phyloP scores from a whole-genome alignment of 2,329 filamentous ascomycete species.

The Xylaria sp. region DNA sequence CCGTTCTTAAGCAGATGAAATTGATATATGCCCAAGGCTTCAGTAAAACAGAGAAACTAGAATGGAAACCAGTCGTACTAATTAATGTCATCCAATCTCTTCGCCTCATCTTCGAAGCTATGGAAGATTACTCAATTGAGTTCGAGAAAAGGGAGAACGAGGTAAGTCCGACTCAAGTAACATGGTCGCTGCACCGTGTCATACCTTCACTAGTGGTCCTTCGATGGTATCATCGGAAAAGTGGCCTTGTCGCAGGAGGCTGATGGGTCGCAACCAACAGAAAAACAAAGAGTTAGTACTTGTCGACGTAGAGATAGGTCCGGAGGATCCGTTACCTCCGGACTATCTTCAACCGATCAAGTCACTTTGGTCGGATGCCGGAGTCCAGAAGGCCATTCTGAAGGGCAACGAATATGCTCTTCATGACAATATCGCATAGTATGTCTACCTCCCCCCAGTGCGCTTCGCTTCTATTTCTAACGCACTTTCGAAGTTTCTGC shows the following conservation, averaged over 20 bases:
- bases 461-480: conserved; percentile 27
- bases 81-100: conserved; percentile 94
- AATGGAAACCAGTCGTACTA: conserved; percentile 96
- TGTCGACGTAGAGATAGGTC: conserved; percentile 82
- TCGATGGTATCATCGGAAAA: neutral
- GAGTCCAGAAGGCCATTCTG: conserved; percentile 86
- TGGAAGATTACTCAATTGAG: conserved; percentile 83
- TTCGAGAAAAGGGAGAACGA: conserved; percentile 84
- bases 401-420: conserved; percentile 97
- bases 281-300: conserved; percentile 81
- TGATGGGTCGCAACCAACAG: conserved; percentile 57
- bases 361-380: conserved; percentile 82
- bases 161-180: conserved; percentile 61
- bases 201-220: neutral
- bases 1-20: conserved; percentile 98
- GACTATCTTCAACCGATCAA: conserved; percentile 86
- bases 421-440: conserved; percentile 96
- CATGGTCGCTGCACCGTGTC: neutral
- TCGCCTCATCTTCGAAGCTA: conserved; percentile 88
- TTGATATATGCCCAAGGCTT: conserved; percentile 96
- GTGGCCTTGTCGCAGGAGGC: conserved; percentile 25
- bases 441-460: conserved; percentile 64
- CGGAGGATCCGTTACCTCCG: conserved; percentile 81
- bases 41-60: conserved; percentile 86
- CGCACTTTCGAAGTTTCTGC: conserved; percentile 75